Evolutionary conservation across 805 yeast species (phyloP), one percentile per base, ranked within the genome.

Genomic region (Nematodospora valgi): DNA sequence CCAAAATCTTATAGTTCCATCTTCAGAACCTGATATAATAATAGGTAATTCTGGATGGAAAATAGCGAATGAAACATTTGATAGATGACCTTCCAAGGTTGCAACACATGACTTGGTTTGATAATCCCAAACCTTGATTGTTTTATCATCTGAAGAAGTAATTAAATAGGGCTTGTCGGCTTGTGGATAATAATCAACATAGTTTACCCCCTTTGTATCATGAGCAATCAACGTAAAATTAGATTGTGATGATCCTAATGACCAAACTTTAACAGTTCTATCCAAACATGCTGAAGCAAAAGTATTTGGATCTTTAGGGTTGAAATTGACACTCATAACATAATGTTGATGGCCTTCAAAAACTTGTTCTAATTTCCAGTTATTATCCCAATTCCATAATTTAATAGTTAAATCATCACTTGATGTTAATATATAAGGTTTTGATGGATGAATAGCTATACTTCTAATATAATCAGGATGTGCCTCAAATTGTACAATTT

Each of bases 1-100:
- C 99, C 99, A 93, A 52, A 93, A 75, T 56, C 89, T 87, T 47
- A 93, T 72, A 7, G 96, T 82, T 35, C 95, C 87, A 64, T 93
- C 99, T 64, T 93, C 99, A 34, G 96, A 83, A 46, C 99, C 99
- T 3, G 97, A 87, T 31, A 93, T 75, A 45, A 93, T 89, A 46
- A 91, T 68, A 15, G 98, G 98, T 53, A 93, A 72, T 53, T 91
- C 95, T n/a, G 96, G 96, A 60, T 93, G 99, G 81, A 89, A 93
- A 23, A 89, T 78, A 6, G 99, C 98, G 68, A 88, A 93, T 18
- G 96, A 87, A 27, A 93, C 98, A 58, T 93, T 93, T 29, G 94
- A 77, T 47, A 87, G 70, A 57, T 93, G 99, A 23, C 97, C 98
- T 56, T 84, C 94, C 49, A 93, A 71, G 18, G 95, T 83, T 8